Evolutionary conservation across 768 basidiomycete species (phyloP), one percentile per base, ranked within the genome.

Genomic region (Chalciporus chontae): DNA sequence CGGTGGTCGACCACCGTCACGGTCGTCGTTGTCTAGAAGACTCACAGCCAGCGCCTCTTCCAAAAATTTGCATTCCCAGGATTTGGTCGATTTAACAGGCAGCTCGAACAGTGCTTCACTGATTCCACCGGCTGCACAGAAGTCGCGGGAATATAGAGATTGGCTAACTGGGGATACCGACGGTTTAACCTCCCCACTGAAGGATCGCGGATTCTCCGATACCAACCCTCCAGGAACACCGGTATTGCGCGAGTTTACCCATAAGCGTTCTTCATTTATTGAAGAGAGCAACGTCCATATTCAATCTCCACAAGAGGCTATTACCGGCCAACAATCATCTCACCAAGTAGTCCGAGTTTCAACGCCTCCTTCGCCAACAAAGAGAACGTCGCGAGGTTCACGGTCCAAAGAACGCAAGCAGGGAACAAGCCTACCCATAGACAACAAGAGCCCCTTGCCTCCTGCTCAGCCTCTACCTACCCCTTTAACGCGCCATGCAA

Each of bases 81-180:
- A 53, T 45, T 57, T 59, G 41, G 27, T 66, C 36, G 50, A 57
- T 40, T 39, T 65, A 39, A 55, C 49, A 24, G 50, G 53, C 31
- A 31, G 47, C 31, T 36, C 56, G 8, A 24, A 42, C n/a, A 21
- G 52, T 43, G 26, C 44, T 41, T 46, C 52, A 31, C 24, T 48
- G 23, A 31, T 31, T 31, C 29, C 29, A 13, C n/a, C 34, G 14
- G 32, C 46, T 47, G 40, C 51, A 31, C 63, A 58, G 24, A 63
- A 53, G 43, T 63, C 42, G 43, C 69, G 57, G 57, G 69, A 63
- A 61, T 72, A 68, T 41, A 73, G 69, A 55, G 87, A 90, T 61
- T 89, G 89, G 88, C 69, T 92, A 29, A 89, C 90, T 15, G 89
- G 89, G 8, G 77, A 78, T 47, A 78, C 81, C 48, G 73, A 77